Evolutionary conservation across 805 yeast species (phyloP), one percentile per base, ranked within the genome.

Genomic region (Lipomyces mesembrius): DNA sequence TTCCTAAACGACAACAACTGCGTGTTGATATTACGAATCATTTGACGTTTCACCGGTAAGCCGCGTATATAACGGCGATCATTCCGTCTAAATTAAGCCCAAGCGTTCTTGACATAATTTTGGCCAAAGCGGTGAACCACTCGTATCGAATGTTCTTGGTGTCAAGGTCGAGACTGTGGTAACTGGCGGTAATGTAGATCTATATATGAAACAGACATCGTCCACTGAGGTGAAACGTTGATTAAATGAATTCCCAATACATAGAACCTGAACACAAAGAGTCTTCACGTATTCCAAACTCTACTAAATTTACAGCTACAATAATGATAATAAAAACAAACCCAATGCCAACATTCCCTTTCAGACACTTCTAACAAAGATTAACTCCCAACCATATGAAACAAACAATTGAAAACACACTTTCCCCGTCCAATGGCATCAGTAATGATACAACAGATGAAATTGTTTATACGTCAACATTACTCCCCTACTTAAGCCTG

Each of bases 331-430:
- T 43, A 37, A 46, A 51, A 57, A 56, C 12, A 56, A 53, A 61
- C 64, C 46, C 57, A 37, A 27, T 55, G 35, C 57, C 22, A 53
- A 22, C 49, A 34, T 14, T 11, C 34, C 22, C 11, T 54, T 32
- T 39, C 57, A 62, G 52, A 55, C 51, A 35, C 64, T 46, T 35
- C 22, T 35, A 57, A 57, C 60, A 20, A 39, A 29, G 25, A 43
- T 29, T 35, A 59, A 59, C 66, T 63, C 66, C 66, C 62, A 59
- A 55, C 66, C 66, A 54, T 63, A 53, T 54, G 54, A 39, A 54
- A 51, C 54, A 59, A 52, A 52, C 46, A 20, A 60, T 59, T 52
- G 14, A 52, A 25, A 49, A 25, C 49, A 51, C 54, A 14, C 8
- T 52, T 52, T 22, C 22, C 55, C 55, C 55, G n/a, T 14, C 34